Conservation (phyloP, 257 asterid species). For the Penstemon davidsonii region DNA sequence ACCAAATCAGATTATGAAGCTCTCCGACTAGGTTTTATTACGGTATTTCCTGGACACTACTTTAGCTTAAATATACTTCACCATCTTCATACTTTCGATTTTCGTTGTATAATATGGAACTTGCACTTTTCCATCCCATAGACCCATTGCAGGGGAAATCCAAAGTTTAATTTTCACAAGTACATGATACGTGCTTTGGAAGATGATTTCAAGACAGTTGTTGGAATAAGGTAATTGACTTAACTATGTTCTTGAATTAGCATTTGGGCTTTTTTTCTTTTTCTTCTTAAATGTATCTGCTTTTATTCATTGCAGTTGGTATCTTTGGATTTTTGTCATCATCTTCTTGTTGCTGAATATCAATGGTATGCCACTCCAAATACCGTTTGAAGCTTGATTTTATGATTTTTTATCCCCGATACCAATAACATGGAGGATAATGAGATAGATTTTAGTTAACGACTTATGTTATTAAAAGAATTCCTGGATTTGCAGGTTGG, state of each 20-base stretch:
- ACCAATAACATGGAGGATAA: constrained; percentile 3
- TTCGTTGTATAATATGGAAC: constrained; percentile 19
- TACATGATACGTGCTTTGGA: constrained; percentile 97
- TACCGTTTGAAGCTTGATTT: not conserved
- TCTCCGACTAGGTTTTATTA: constrained; percentile 86
- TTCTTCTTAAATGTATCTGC: constrained; percentile 11
- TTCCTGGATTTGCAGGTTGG: constrained; percentile 68
- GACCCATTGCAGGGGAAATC: constrained; percentile 91
- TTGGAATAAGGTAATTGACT: constrained; percentile 84
- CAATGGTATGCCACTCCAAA: constrained; percentile 57
- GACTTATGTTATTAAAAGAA: not conserved
- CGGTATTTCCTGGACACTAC: constrained; percentile 41
- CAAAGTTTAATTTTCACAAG: constrained; percentile 91
- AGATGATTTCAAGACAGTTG: constrained; percentile 90
- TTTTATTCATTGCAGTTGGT: constrained; percentile 74
- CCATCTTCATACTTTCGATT: constrained; percentile 1
- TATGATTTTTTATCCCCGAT: not conserved
- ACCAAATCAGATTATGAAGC: constrained; percentile 86
- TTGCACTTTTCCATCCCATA: constrained; percentile 34
- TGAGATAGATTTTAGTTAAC: constrained; percentile 1
- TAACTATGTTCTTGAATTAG: constrained; percentile 19
- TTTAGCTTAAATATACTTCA: constrained; percentile 23
- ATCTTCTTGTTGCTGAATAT: constrained; percentile 79
- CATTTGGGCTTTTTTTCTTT: constrained; percentile 9
- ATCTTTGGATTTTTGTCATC: constrained; percentile 88